Conservation (phyloP, 148 eudicot species). For the Vaccinium myrtillus region DNA sequence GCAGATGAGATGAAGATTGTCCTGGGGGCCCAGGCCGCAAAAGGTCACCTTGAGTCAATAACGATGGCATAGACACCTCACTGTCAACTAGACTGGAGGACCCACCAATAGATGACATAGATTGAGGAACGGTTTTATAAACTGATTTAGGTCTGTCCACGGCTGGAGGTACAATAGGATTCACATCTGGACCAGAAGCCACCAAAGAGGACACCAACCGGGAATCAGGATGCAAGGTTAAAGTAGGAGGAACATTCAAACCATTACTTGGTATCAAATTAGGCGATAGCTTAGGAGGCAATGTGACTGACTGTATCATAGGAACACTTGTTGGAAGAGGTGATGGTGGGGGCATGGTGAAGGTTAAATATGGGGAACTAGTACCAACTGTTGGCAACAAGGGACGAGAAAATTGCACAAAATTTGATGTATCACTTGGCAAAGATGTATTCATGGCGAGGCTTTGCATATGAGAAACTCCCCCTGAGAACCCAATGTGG, state of each 20-base stretch:
- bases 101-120: slow-evolving; percentile 29
- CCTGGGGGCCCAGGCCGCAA: slow-evolving; percentile 43
- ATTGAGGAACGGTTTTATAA: slow-evolving; percentile 16
- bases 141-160: slow-evolving; percentile 24
- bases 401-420: slow-evolving; percentile 29
- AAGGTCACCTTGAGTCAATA: slow-evolving; percentile 61
- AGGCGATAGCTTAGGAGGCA: neutral
- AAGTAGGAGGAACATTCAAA: slow-evolving; percentile 9
- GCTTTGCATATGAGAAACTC: slow-evolving; percentile 29
- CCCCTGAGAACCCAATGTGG: slow-evolving; percentile 38
- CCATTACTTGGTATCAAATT: slow-evolving; percentile 7
- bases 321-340: slow-evolving; percentile 24
- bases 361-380: slow-evolving; percentile 26
- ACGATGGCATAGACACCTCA: slow-evolving; percentile 12
- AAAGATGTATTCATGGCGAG: slow-evolving; percentile 34
- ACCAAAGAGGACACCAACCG: slow-evolving; percentile 28
- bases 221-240: slow-evolving; percentile 28
- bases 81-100: slow-evolving; percentile 31
- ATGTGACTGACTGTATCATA: slow-evolving; percentile 21
- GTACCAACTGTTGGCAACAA: slow-evolving; percentile 37
- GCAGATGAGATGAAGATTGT: slow-evolving; percentile 26
- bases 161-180: slow-evolving; percentile 23
- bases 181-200: slow-evolving; percentile 31
- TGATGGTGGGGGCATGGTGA: slow-evolving; percentile 30
- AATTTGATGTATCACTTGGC: slow-evolving; percentile 26